A percentile compares a stretch with the other conserved stretches of the same genome.
phyloP scores from a whole-genome alignment of 345 rosid genomes.

The Euclidium syriacum region DNA sequence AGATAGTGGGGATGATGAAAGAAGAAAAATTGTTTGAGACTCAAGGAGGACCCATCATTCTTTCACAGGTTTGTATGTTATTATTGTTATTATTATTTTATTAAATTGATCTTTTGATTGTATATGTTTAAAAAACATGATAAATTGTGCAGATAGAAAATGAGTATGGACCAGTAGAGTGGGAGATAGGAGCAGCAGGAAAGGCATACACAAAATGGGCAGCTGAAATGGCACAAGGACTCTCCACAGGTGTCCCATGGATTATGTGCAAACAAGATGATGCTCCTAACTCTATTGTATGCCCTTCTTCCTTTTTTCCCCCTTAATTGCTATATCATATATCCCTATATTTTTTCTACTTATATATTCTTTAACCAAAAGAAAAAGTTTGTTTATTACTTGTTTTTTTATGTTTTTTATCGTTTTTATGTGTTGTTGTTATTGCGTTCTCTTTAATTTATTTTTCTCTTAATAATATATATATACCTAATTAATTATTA shows the following conservation, averaged over 20 bases:
- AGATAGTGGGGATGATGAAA: constrained; percentile 81
- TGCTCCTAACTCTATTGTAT: constrained; percentile 67
- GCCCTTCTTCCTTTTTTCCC: constrained; percentile 5
- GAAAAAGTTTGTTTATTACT: background rate
- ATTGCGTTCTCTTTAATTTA: background rate
- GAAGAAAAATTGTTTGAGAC: constrained; percentile 57
- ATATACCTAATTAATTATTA: no score
- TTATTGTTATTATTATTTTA: background rate
- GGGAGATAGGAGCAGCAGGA: constrained; percentile 47
- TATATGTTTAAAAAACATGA: background rate
- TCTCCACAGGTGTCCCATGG: constrained; percentile 71
- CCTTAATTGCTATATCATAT: no score
- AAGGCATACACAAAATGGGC: constrained; percentile 52
- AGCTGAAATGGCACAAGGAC: constrained; percentile 57
- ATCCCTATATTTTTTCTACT: background rate
- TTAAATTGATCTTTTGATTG: background rate
- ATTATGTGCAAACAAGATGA: constrained; percentile 62
- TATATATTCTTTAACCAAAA: constrained; percentile 9
- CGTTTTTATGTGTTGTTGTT: no score
- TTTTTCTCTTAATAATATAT: background rate
- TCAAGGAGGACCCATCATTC: constrained; percentile 85
- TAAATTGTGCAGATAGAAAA: constrained; percentile 52
- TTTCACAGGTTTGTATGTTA: constrained; percentile 60
- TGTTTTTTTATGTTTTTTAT: no score
- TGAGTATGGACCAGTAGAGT: constrained; percentile 55